phyloP scores from a whole-genome alignment of 2,329 filamentous ascomycete genomes.

The Colletotrichum tamarilloi region DNA sequence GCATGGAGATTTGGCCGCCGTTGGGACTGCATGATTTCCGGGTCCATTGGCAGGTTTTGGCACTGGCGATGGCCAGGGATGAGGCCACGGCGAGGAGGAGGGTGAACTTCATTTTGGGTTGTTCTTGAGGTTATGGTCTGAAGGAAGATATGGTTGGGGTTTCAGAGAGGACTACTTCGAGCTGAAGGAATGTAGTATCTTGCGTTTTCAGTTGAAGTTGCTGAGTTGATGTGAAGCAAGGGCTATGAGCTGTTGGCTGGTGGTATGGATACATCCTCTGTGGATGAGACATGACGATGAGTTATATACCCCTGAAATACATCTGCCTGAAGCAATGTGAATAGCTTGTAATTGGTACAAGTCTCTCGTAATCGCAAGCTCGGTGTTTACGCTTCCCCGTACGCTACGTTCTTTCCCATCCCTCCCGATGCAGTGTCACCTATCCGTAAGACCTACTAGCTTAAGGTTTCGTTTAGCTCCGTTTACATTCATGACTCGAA shows the following conservation, averaged over 20 bases:
- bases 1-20: background rate
- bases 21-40: background rate
- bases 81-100: background rate
- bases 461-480: background rate
- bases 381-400: no score
- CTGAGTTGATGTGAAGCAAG: background rate
- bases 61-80: background rate
- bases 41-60: background rate
- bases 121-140: background rate
- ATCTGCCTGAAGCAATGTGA: background rate
- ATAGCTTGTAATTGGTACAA: background rate
- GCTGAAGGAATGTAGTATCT: background rate
- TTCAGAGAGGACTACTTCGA: background rate
- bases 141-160: background rate
- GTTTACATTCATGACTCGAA: background rate
- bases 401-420: background rate
- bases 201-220: background rate
- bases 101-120: background rate
- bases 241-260: background rate
- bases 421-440: background rate
- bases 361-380: background rate
- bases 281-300: background rate
- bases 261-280: background rate
- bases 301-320: background rate
- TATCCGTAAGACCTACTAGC: background rate